Evolutionary conservation across 176 grass and related monocot species (phyloP).

Genomic region (Juncus effusus): DNA sequence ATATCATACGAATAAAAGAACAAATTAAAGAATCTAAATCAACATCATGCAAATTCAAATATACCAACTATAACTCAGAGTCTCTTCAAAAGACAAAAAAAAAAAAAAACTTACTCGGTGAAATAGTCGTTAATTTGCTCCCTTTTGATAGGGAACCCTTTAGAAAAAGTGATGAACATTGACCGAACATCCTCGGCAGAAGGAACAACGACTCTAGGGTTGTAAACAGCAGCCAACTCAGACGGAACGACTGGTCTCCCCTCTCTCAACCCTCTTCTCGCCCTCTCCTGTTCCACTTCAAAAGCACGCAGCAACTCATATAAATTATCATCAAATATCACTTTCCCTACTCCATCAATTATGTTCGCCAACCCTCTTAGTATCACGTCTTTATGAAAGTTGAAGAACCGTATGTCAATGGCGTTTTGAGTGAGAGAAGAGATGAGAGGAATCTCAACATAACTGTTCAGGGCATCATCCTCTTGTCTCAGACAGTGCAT

Average conservation of each 20-base stretch:
- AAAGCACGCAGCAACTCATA: conserved; percentile 7
- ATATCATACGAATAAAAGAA: neutral
- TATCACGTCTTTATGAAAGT: conserved; percentile 35
- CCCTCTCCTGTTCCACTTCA: neutral
- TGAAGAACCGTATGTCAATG: conserved; percentile 43
- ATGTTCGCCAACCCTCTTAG: conserved; percentile 25
- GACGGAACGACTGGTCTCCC: neutral
- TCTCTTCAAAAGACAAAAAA: neutral
- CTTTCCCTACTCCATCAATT: conserved; percentile 31
- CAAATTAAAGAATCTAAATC: neutral
- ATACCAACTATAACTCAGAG: no score
- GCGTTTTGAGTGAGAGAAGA: conserved; percentile 8
- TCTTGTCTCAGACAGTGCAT: conserved; percentile 33
- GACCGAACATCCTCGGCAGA: conserved; percentile 45
- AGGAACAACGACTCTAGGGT: neutral
- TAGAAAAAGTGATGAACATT: conserved; percentile 62
- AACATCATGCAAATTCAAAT: neutral
- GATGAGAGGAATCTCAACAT: conserved; percentile 34
- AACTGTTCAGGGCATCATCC: neutral
- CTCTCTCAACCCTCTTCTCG: neutral
- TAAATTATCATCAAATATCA: conserved; percentile 53
- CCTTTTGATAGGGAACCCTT: conserved; percentile 30
- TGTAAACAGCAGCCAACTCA: conserved; percentile 18
- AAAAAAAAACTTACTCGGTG: conserved; percentile 33
- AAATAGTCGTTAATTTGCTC: conserved; percentile 60